These are phyloP conservation scores for Neofusicoccum parvum DNA, from an alignment of 2,329 filamentous ascomycete species.

Conservation along the genomic window DNA sequence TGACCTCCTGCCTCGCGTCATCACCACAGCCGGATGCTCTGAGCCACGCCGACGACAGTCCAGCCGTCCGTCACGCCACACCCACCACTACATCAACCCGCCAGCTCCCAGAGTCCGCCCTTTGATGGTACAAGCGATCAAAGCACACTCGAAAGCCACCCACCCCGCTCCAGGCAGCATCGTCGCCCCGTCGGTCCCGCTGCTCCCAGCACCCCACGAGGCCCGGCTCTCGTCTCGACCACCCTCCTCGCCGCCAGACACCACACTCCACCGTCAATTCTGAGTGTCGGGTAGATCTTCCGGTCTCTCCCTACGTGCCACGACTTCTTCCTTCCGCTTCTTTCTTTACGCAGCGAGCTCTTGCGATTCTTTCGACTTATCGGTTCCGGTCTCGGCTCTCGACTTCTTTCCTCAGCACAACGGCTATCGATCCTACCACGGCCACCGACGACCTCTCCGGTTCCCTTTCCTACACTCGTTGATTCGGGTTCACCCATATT, in stretches of 20 bases:
- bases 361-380: constrained; percentile 28
- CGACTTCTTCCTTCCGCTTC: constrained; percentile 36
- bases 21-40: constrained; percentile 24
- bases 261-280: constrained; percentile 2
- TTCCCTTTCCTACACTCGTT: constrained; percentile 39
- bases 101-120: constrained; percentile 14
- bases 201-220: constrained; percentile 12
- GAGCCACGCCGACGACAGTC: constrained; percentile 39
- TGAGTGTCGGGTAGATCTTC: constrained; percentile 15
- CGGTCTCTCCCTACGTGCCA: constrained; percentile 34
- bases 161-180: constrained; percentile 6
- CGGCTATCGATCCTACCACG: neutral
- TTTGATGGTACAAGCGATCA: constrained; percentile 21
- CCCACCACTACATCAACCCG: constrained; percentile 30
- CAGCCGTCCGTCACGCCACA: constrained; percentile 28
- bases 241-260: constrained; percentile 3
- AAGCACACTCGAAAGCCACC: constrained; percentile 17
- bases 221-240: constrained; percentile 12
- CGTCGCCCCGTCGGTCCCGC: constrained; percentile 16
- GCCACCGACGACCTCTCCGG: constrained; percentile 25
- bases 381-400: constrained; percentile 26
- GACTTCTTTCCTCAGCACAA: constrained; percentile 23
- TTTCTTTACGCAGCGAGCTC: constrained; percentile 36
- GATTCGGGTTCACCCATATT: constrained; percentile 41
- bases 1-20: constrained; percentile 20